These are phyloP conservation scores for Cladobotryum mycophilum DNA, from an alignment of 2,329 filamentous ascomycete species.

Conservation along the genomic window DNA sequence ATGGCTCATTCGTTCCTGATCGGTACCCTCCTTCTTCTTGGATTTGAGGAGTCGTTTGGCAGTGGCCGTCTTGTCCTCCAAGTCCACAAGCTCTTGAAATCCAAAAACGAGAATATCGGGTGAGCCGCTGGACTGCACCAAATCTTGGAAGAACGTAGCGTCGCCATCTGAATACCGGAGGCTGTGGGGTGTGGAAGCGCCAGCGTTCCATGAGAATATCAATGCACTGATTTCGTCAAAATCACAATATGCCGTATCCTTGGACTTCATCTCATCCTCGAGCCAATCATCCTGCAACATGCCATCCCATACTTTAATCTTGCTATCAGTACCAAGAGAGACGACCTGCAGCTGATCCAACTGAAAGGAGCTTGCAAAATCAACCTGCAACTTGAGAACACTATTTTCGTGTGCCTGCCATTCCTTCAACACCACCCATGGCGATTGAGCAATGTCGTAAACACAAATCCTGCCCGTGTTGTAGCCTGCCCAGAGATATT, in stretches of 20 bases:
- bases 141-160: constrained; percentile 70
- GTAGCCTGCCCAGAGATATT: constrained; percentile 86
- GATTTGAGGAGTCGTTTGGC: constrained; percentile 92
- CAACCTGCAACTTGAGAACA: constrained; percentile 69
- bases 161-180: constrained; percentile 66
- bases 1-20: constrained; percentile 89
- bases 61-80: constrained; percentile 95
- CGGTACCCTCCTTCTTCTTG: constrained; percentile 75
- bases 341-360: constrained; percentile 78
- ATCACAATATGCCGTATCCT: constrained; percentile 75
- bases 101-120: constrained; percentile 93
- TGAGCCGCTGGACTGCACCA: constrained; percentile 67
- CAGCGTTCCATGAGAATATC: constrained; percentile 94
- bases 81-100: constrained; percentile 96
- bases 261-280: constrained; percentile 80
- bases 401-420: constrained; percentile 88
- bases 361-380: constrained; percentile 77
- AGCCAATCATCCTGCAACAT: constrained; percentile 91
- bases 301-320: constrained; percentile 83
- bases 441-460: constrained; percentile 75
- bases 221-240: constrained; percentile 76
- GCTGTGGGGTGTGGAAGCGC: constrained; percentile 84
- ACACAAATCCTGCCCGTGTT: constrained; percentile 92
- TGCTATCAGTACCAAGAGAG: constrained; percentile 81
- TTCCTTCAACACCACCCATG: constrained; percentile 88